Base-by-base conservation (phyloP, 2,329 filamentous ascomycete species). In the Aspergillus quadricinctus region DNA sequence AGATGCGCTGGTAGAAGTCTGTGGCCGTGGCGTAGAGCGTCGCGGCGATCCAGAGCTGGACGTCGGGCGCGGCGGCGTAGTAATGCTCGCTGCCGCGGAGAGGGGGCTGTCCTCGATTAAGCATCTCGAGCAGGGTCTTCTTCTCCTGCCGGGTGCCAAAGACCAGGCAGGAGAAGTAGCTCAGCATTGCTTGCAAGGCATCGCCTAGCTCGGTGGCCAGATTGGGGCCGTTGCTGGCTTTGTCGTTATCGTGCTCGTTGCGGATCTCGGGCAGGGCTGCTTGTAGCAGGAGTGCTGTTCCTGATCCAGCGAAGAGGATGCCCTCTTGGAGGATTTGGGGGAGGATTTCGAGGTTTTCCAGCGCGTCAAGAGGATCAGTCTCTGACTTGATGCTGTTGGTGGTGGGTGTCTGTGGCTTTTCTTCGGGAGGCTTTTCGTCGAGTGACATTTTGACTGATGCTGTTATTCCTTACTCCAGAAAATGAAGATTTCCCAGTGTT, bases 1-100 rank as follows among this genome's bases (percentile, higher is more conserved):
- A 72, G 51, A 73, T 65, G 10, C 71, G 69, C 60, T 73, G 71
- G 57, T 72, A 73, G 58, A 72, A 66, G 50, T 73, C 71, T 5
- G 69, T 72, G 3, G 69, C 65, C 17, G 70, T 73, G 19, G 69
- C 69, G 56, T 73, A 73, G 49, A 73, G 55, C 2, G 71, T 73
- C 1, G 71, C 71, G 2, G 69, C 63, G 49, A 72, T 63, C 71
- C 71, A 73, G 52, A 70, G 63, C 49, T 71, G 64, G 40, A 28
- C 52, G 40, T 28, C 64, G 45, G 53, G 65, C 52, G 58, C 65
- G 52, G 43, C 60, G 49, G 61, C 58, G 53, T 65, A 64, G 29
- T 63, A 61, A 48, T 57, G 61, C 10, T 68, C 61, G 40, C 61
- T 61, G 17, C 57, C 59, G 0, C 60, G 55, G 14, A 65, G 61